These are phyloP conservation scores for Skeletonema marinoi DNA, from an alignment of 108 stramenopile species.

Conservation along the genomic window DNA sequence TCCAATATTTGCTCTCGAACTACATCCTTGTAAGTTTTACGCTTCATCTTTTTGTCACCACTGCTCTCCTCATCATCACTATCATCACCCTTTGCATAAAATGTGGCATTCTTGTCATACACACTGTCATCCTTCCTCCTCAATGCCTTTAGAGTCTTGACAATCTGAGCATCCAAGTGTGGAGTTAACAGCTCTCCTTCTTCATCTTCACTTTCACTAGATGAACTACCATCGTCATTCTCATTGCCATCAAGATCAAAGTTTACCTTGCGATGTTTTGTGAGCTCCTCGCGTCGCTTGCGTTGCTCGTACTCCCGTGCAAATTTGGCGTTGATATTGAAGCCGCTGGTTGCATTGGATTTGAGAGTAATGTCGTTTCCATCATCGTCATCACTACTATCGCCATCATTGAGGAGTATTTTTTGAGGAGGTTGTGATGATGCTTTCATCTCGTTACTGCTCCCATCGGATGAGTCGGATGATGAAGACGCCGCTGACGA, in stretches of 20 bases:
- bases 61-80: conserved; percentile 29
- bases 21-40: conserved; percentile 93
- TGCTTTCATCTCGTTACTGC: background rate
- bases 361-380: background rate
- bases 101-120: conserved; percentile 68
- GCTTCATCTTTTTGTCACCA: conserved; percentile 28
- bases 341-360: conserved; percentile 1
- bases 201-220: conserved; percentile 72
- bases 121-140: conserved; percentile 74
- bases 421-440: background rate
- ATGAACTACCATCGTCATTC: conserved; percentile 52
- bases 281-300: conserved; percentile 79
- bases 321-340: conserved; percentile 66
- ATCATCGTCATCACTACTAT: background rate
- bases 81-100: conserved; percentile 58
- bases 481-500: conserved; percentile 9
- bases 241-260: conserved; percentile 30
- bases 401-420: conserved; percentile 5
- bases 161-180: conserved; percentile 72
- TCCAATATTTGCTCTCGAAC: conserved; percentile 94
- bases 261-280: conserved; percentile 21
- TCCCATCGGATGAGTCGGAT: conserved; percentile 3
- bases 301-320: conserved; percentile 71
- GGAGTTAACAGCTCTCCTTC: conserved; percentile 73
- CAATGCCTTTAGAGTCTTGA: conserved; percentile 78